A percentile compares a stretch with the other conserved stretches of the same genome.
Conservation (phyloP, 2,329 filamentous ascomycete genomes). For the Arthrobotrys conoides region DNA sequence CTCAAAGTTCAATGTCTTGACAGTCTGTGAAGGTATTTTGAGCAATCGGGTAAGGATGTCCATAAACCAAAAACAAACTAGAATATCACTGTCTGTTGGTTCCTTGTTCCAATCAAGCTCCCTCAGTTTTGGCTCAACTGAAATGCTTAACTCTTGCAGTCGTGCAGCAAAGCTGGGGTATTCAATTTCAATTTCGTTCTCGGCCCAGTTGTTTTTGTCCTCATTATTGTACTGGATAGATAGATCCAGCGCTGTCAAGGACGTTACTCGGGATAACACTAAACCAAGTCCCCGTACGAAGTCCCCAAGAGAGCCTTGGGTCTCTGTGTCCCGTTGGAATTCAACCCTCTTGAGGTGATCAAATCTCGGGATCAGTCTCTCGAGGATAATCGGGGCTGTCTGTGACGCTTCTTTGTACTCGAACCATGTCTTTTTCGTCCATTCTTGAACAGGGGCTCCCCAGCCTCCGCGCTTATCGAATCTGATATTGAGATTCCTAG, state of each 20-base stretch:
- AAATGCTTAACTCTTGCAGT: neutral
- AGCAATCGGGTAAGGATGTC: constrained; percentile 1
- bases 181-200: neutral
- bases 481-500: neutral
- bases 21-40: neutral
- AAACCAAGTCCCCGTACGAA: neutral
- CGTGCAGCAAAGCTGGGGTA: neutral
- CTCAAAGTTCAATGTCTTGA: constrained; percentile 3
- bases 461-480: neutral
- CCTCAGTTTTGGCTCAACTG: neutral
- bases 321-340: neutral
- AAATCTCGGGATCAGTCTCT: neutral
- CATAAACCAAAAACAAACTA: constrained; percentile 2
- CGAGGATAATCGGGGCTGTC: neutral
- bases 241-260: neutral
- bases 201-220: neutral
- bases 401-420: constrained; percentile 6
- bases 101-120: neutral
- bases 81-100: neutral
- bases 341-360: neutral
- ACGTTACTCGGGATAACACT: neutral
- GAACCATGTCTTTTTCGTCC: neutral
- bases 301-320: neutral
- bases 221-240: neutral
- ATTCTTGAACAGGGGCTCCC: neutral